Evolutionary conservation across 306 rosid genomes (phyloP).

Genomic region (Cicer pinnatifidum): DNA sequence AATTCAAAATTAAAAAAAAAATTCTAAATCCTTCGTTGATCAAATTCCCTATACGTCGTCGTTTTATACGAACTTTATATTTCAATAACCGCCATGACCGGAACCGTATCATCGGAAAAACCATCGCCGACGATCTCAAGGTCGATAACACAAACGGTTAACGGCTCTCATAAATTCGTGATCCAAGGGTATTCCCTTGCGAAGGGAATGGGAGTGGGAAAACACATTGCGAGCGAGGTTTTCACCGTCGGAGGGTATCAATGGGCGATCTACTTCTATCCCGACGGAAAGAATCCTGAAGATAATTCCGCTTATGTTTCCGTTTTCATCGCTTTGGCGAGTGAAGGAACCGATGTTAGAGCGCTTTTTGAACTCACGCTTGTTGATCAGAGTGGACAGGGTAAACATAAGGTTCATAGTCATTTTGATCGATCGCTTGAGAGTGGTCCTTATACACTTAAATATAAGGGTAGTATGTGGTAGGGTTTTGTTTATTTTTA

Average conservation of each 20-base stretch:
- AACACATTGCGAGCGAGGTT: constrained; percentile 80
- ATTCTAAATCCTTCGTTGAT: constrained; percentile 10
- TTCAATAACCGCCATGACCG: constrained; percentile 44
- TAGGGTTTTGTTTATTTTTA: constrained; percentile 44
- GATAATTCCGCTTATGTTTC: constrained; percentile 83
- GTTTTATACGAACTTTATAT: constrained; percentile 21
- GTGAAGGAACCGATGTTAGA: constrained; percentile 85
- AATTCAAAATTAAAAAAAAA: background rate
- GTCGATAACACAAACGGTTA: constrained; percentile 78
- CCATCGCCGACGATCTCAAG: constrained; percentile 55
- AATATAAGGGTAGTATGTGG: constrained; percentile 93
- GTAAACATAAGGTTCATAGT: constrained; percentile 78
- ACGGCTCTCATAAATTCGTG: constrained; percentile 83
- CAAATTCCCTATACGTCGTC: constrained; percentile 14
- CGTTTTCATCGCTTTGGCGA: constrained; percentile 78
- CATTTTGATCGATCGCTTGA: constrained; percentile 85
- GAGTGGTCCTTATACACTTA: constrained; percentile 84
- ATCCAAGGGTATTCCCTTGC: constrained; percentile 82
- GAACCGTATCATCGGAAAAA: constrained; percentile 5
- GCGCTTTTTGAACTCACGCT: constrained; percentile 84
- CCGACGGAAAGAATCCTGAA: constrained; percentile 86
- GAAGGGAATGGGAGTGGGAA: constrained; percentile 87
- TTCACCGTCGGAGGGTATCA: constrained; percentile 78
- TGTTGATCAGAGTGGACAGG: constrained; percentile 79
- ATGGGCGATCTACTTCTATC: constrained; percentile 92